Evolutionary conservation across 345 rosid genomes (phyloP), one percentile per base, ranked within the genome.

Genomic region (Citrus unshiu): DNA sequence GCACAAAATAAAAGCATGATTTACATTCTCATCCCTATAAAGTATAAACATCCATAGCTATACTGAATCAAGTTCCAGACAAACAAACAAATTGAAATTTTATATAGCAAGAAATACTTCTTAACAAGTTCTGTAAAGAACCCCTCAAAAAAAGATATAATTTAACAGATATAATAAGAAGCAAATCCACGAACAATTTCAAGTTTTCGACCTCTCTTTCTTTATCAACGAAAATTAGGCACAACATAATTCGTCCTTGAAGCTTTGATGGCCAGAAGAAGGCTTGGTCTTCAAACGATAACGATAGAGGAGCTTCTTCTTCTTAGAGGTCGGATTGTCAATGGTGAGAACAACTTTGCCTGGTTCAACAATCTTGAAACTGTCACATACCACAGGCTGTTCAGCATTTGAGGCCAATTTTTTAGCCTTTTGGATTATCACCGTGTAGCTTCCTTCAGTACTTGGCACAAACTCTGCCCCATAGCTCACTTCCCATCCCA

Each of bases 271-370:
- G 3, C 5, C 75, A 81, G 80, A 65, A 65, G 72, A 73, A 35
- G 94, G 83, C 59, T 91, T 88, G 77, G 87, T 87, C 84, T 88
- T 95, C 87, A 86, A 90, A 89, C 98, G 87, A 87, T 91, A 90
- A 89, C 98, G 87, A 87, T 91, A 93, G 37, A 95, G 87, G 68
- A 95, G 86, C 86, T 89, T 92, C 94, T 92, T 93, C 94, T 92
- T 95, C 89, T 90, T 93, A 68, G 93, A 81, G 70, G 89, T 87
- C 35, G 87, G 87, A 83, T 95, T 95, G 81, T 93, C 95, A 35
- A 93, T 65, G 58, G 92, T 90, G 70, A 92, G 84, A 79, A 93
- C 89, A 49, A 93, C 70, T 77, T 90, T 92, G 0, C 98, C 99
- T 8, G 93, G 84, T 81, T 91, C 97, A 39, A 83, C 75, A 61